Evolutionary conservation across 768 basidiomycete genomes (phyloP).

Genomic region (Leccinum subtestaceum): DNA sequence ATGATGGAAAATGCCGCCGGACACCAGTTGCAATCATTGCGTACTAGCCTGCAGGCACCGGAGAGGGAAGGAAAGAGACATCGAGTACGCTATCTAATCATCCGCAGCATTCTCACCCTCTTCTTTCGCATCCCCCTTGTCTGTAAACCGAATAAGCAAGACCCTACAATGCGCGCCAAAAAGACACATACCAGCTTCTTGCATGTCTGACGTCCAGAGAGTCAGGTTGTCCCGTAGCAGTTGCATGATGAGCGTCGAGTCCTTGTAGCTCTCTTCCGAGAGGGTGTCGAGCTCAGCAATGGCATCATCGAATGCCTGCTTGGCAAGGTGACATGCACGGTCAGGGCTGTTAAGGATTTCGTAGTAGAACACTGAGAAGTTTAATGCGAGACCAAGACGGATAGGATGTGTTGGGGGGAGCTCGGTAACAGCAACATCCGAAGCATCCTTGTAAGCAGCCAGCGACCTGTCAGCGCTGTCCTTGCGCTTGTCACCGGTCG

Average conservation of each 20-base stretch:
- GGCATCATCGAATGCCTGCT: constrained; percentile 98
- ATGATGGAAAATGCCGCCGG: constrained; percentile 18
- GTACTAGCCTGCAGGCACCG: constrained; percentile 17
- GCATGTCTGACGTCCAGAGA: constrained; percentile 98
- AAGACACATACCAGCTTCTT: constrained; percentile 72
- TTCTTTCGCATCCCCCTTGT: constrained; percentile 73
- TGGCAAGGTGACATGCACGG: constrained; percentile 97
- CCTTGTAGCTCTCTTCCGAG: constrained; percentile 99
- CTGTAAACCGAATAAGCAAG: constrained; percentile 37
- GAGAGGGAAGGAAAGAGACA: constrained; percentile 11
- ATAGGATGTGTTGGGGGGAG: constrained; percentile 96
- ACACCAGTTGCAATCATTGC: constrained; percentile 11
- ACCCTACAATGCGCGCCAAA: constrained; percentile 5
- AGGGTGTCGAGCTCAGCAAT: constrained; percentile 99
- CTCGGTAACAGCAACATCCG: constrained; percentile 94
- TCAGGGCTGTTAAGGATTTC: constrained; percentile 99
- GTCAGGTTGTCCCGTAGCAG: constrained; percentile 96
- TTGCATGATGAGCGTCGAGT: constrained; percentile 97
- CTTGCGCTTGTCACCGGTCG: constrained; percentile 96
- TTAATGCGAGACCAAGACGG: constrained; percentile 95
- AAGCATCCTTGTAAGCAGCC: constrained; percentile 96
- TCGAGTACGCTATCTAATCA: constrained; percentile 45
- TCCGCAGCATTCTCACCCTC: constrained; percentile 64
- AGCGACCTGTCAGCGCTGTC: constrained; percentile 96
- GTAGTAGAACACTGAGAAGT: constrained; percentile 99